Evolutionary conservation across 768 basidiomycete species (phyloP).

Genomic region (Pleurotus pulmonarius): DNA sequence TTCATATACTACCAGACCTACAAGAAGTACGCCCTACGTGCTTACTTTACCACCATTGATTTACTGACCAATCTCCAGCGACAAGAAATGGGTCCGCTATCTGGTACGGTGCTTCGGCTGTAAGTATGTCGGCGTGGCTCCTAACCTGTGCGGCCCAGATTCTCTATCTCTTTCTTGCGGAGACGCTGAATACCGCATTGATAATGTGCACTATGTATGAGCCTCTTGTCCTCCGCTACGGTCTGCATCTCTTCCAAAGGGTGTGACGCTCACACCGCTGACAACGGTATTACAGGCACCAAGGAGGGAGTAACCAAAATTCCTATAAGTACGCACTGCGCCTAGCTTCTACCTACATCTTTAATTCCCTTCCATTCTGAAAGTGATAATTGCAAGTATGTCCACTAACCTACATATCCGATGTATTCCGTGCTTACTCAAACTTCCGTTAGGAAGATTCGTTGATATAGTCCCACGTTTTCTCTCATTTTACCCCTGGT

Average conservation of each 20-base stretch:
- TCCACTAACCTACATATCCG: neutral
- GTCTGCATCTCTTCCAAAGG: neutral
- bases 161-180: conserved; percentile 9
- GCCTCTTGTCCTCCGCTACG: conserved; percentile 6
- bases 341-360: neutral
- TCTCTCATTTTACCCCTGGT: no score
- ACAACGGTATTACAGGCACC: neutral
- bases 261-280: neutral
- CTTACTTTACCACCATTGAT: neutral
- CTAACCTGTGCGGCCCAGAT: neutral
- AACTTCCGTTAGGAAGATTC: no score
- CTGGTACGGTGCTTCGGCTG: neutral
- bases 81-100: conserved; percentile 1
- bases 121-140: neutral
- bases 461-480: no score
- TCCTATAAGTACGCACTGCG: conserved; percentile 4
- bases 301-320: neutral
- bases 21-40: neutral
- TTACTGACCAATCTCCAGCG: neutral
- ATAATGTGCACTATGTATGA: conserved; percentile 8
- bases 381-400: conserved; percentile 8
- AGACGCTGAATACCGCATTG: conserved; percentile 9
- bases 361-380: neutral
- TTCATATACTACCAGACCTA: conserved; percentile 4
- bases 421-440: no score